These are phyloP conservation scores for Rickenella mellea DNA, from an alignment of 768 basidiomycete genomes.

Conservation along the genomic window DNA sequence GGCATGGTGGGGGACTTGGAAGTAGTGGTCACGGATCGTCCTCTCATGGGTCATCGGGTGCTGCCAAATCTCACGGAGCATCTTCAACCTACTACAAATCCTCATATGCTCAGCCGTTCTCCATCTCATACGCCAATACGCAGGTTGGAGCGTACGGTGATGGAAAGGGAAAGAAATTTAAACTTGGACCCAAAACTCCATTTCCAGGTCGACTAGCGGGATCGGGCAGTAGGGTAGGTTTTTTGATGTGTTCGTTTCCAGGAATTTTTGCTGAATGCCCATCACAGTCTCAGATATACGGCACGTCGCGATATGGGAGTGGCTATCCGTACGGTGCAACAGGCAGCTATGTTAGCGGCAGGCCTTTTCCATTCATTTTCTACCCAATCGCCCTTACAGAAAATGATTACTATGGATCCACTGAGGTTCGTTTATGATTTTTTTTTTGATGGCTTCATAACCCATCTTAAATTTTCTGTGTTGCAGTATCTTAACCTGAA, in stretches of 20 bases:
- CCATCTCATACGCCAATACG: not conserved
- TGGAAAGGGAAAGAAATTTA: not conserved
- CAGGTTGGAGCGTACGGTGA: not conserved
- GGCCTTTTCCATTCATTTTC: conserved; percentile 3
- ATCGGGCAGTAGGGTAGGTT: conserved; percentile 29
- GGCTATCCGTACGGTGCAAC: conserved; percentile 3
- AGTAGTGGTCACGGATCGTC: not conserved
- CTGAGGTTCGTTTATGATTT: not conserved
- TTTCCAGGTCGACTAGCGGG: conserved; percentile 33
- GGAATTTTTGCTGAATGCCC: too few species aligned
- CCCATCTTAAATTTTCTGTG: too few species aligned
- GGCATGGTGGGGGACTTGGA: not conserved
- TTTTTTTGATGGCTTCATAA: too few species aligned
- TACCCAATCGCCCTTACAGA: not conserved
- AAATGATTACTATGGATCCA: not conserved
- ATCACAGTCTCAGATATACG: too few species aligned
- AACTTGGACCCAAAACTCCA: not conserved
- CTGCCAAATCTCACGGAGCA: not conserved
- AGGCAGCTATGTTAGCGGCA: not conserved
- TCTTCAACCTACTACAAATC: not conserved
- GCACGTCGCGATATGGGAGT: conserved; percentile 14
- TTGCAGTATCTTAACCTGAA: conserved; percentile 1
- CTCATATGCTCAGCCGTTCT: not conserved
- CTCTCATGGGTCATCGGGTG: not conserved
- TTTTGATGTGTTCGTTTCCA: too few species aligned